phyloP scores from a whole-genome alignment of 768 basidiomycete genomes.

The Lactarius hatsudake region DNA sequence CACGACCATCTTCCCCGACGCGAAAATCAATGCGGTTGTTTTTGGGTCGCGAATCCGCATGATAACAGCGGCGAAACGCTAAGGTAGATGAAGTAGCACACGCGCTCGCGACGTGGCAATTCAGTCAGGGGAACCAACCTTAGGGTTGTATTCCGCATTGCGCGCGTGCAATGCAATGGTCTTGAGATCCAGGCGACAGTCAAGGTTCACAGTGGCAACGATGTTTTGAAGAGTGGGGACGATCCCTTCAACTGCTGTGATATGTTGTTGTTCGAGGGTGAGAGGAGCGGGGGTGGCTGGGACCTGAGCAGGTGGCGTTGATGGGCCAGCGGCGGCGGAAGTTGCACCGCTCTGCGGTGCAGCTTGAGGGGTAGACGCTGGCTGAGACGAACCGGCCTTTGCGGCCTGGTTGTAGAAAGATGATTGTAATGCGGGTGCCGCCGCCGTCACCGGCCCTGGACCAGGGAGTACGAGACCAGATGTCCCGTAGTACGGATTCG shows the following conservation, averaged over 20 bases:
- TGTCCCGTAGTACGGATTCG: constrained; percentile 42
- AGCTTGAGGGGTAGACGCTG: constrained; percentile 29
- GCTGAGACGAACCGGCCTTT: constrained; percentile 34
- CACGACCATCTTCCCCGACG: constrained; percentile 99
- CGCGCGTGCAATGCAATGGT: constrained; percentile 97
- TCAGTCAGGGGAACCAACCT: constrained; percentile 73
- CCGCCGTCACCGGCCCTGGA: constrained; percentile 50
- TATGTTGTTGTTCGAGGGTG: constrained; percentile 89
- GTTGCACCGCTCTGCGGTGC: constrained; percentile 13
- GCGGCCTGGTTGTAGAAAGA: constrained; percentile 31
- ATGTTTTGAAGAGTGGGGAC: constrained; percentile 99
- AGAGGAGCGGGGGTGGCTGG: constrained; percentile 70
- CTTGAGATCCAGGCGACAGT: constrained; percentile 95
- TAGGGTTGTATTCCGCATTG: constrained; percentile 99
- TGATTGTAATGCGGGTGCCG: constrained; percentile 38
- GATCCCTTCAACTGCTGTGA: constrained; percentile 95
- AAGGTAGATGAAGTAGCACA: constrained; percentile 49
- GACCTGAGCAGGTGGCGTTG: constrained; percentile 50
- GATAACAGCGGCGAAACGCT: constrained; percentile 99
- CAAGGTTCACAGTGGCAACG: constrained; percentile 97
- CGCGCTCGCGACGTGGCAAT: constrained; percentile 57
- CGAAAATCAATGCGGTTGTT: constrained; percentile 99
- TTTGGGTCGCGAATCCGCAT: constrained; percentile 99
- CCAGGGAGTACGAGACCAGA: constrained; percentile 51
- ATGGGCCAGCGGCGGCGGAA: constrained; percentile 56